A percentile compares a stretch with the other conserved stretches of the same genome.
Evolutionary conservation across 2,329 filamentous ascomycete species (phyloP).

Genomic region (Paracorniculantispora psalliotae): DNA sequence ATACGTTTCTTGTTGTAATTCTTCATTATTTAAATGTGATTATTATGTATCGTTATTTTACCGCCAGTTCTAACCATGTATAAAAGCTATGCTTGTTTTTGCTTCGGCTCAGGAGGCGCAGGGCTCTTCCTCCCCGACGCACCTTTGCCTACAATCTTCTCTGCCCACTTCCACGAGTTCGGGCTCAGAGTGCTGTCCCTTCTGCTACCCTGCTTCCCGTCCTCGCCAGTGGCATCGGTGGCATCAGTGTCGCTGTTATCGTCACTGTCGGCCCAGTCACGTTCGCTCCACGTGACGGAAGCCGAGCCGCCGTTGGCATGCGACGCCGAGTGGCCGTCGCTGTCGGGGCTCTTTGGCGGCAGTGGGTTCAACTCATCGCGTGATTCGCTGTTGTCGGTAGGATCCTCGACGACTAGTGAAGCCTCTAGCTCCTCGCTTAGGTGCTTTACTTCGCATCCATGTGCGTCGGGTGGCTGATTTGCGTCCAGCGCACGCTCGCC

Average conservation of each 20-base stretch:
- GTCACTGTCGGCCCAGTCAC: slow-evolving; percentile 55
- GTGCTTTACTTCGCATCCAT: slow-evolving; percentile 60
- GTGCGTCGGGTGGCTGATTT: slow-evolving; percentile 49
- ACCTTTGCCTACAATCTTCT: slow-evolving; percentile 48
- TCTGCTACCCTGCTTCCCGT: neutral
- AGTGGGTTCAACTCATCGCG: slow-evolving; percentile 44
- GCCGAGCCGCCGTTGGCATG: neutral
- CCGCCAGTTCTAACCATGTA: neutral
- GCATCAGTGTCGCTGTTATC: slow-evolving; percentile 32
- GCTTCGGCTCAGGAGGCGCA: neutral
- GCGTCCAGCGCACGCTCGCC: slow-evolving; percentile 63
- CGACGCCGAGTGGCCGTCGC: slow-evolving; percentile 15
- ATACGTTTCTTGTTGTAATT: too few species aligned
- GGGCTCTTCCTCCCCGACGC: slow-evolving; percentile 25
- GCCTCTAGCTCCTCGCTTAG: slow-evolving; percentile 9
- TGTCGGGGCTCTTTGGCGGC: slow-evolving; percentile 22
- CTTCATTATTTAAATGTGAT: neutral
- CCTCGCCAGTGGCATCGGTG: neutral
- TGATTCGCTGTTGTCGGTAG: slow-evolving; percentile 25
- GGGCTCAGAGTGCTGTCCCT: slow-evolving; percentile 15
- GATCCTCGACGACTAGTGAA: neutral
- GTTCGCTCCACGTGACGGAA: slow-evolving; percentile 61
- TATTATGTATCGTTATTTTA: neutral
- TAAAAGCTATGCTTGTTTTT: neutral
- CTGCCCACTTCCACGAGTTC: slow-evolving; percentile 45